Evolutionary conservation across 2,329 filamentous ascomycete species (phyloP).

Genomic region (Paracamarosporium sp.): DNA sequence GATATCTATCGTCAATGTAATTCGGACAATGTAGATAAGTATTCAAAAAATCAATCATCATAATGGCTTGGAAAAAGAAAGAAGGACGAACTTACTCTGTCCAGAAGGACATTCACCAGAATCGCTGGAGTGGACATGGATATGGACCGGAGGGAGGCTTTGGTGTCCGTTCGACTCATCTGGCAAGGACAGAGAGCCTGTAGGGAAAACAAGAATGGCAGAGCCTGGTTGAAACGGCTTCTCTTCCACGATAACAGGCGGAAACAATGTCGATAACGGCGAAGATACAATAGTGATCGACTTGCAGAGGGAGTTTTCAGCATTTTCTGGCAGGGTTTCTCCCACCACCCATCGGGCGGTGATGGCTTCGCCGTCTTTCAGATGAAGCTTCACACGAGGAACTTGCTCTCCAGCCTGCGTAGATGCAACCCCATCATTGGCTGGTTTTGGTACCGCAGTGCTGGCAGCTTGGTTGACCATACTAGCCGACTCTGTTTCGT

Average conservation of each 20-base stretch:
- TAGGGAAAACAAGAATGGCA: conserved; percentile 71
- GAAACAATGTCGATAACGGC: conserved; percentile 71
- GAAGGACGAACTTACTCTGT: conserved; percentile 77
- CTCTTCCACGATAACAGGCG: conserved; percentile 65
- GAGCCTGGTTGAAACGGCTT: conserved; percentile 78
- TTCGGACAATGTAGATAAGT: conserved; percentile 99
- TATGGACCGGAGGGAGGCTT: conserved; percentile 59
- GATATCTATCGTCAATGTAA: conserved; percentile 79
- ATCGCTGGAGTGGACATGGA: conserved; percentile 82
- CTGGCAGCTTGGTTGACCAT: neutral
- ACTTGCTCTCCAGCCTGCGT: neutral
- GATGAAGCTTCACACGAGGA: conserved; percentile 50
- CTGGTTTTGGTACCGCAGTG: neutral
- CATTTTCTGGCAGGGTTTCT: conserved; percentile 31
- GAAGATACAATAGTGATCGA: conserved; percentile 75
- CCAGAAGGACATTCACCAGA: conserved; percentile 87
- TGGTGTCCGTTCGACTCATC: conserved; percentile 23
- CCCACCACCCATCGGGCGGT: conserved; percentile 63
- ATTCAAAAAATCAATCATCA: conserved; percentile 88
- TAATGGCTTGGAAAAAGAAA: conserved; percentile 51
- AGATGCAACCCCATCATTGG: conserved; percentile 3
- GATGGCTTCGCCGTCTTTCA: conserved; percentile 66
- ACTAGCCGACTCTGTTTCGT: conserved; percentile 8
- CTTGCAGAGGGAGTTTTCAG: conserved; percentile 55
- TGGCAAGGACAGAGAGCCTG: conserved; percentile 57